These are phyloP conservation scores for Pseudoturritis turrita DNA, from an alignment of 345 rosid species.

Conservation along the genomic window DNA sequence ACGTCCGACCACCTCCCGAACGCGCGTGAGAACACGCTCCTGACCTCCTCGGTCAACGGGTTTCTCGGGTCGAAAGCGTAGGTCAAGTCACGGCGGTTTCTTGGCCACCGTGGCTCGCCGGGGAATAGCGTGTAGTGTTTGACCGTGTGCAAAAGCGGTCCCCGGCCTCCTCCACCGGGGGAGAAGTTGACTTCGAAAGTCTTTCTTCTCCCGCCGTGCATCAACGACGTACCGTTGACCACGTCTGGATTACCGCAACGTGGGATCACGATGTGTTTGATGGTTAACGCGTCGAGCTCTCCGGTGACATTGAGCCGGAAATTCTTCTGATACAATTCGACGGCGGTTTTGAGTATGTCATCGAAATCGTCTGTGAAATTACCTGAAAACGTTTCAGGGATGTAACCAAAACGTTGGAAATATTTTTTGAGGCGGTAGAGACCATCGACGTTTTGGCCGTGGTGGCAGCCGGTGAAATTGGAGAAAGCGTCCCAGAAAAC, in stretches of 20 bases:
- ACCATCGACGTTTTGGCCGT: conserved; percentile 31
- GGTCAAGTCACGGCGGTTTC: conserved; percentile 40
- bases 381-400: conserved; percentile 19
- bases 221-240: conserved; percentile 70
- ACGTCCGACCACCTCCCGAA: conserved; percentile 70
- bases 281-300: conserved; percentile 55
- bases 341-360: conserved; percentile 48
- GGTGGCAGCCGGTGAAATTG: conserved; percentile 33
- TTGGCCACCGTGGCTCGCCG: conserved; percentile 72
- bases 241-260: conserved; percentile 91
- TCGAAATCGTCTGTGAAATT: conserved; percentile 77
- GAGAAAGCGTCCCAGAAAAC: conserved; percentile 33
- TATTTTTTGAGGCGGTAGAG: conserved; percentile 27
- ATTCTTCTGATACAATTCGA: conserved; percentile 66
- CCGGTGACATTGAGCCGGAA: conserved; percentile 76
- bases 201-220: conserved; percentile 54
- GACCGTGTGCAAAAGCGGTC: conserved; percentile 43
- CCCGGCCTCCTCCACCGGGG: not conserved
- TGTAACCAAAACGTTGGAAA: conserved; percentile 37
- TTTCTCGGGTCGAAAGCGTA: conserved; percentile 59
- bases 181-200: conserved; percentile 31
- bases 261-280: conserved; percentile 56
- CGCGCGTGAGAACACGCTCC: conserved; percentile 63
- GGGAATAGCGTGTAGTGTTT: conserved; percentile 68
- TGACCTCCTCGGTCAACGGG: conserved; percentile 40